These are phyloP conservation scores for Talaromyces sp. DNA, from an alignment of 2,329 filamentous ascomycete genomes.

Conservation along the genomic window DNA sequence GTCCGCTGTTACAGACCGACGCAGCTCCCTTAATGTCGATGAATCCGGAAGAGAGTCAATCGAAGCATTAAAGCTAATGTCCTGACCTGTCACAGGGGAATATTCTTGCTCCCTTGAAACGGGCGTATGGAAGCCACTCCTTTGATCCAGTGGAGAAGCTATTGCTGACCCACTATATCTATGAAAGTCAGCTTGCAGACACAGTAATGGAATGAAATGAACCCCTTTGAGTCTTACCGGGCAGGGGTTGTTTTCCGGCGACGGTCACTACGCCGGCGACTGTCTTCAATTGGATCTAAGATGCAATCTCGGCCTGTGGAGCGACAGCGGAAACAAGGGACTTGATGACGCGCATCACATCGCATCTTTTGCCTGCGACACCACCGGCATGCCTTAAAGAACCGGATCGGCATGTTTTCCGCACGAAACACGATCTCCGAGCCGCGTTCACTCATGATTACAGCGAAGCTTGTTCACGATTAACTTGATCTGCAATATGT, in stretches of 20 bases:
- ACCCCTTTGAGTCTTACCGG: slow-evolving; percentile 21
- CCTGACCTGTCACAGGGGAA: slow-evolving; percentile 25
- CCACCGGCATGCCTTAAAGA: slow-evolving; percentile 41
- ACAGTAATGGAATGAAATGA: neutral
- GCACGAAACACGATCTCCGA: slow-evolving; percentile 33
- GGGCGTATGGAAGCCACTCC: slow-evolving; percentile 27
- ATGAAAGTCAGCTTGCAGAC: slow-evolving; percentile 7
- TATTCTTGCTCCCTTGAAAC: slow-evolving; percentile 30
- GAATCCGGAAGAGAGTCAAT: slow-evolving; percentile 28
- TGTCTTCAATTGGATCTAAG: slow-evolving; percentile 35
- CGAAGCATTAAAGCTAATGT: slow-evolving; percentile 22
- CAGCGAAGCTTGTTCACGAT: neutral
- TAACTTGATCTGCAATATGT: too few species aligned
- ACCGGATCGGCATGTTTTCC: slow-evolving; percentile 33
- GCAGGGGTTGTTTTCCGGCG: slow-evolving; percentile 26
- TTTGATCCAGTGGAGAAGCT: slow-evolving; percentile 21
- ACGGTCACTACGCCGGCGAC: slow-evolving; percentile 26
- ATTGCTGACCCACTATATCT: slow-evolving; percentile 16
- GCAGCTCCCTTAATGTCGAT: slow-evolving; percentile 18
- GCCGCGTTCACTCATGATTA: slow-evolving; percentile 30
- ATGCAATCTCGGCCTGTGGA: slow-evolving; percentile 38
- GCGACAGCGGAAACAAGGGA: slow-evolving; percentile 40
- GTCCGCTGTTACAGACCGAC: slow-evolving; percentile 28
- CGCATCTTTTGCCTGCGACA: slow-evolving; percentile 41
- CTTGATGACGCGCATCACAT: slow-evolving; percentile 38